Percentiles rank a stretch among this genome's conserved stretches.
Conservation (phyloP, 2,329 filamentous ascomycete genomes). For the Ophiostoma angusticollis region DNA sequence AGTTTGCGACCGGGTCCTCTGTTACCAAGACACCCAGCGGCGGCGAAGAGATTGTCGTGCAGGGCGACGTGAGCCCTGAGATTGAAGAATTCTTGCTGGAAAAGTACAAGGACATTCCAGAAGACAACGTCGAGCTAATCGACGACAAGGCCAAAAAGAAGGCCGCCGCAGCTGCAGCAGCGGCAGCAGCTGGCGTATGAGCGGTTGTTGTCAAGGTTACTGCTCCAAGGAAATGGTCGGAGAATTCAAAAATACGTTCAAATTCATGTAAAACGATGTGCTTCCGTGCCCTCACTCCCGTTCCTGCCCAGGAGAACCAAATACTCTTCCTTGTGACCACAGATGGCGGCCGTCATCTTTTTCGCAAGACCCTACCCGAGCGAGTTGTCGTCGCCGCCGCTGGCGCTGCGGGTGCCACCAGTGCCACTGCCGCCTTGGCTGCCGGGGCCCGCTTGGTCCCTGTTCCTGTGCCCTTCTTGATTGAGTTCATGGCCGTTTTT, state of each 20-base stretch:
- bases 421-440: slow-evolving; percentile 23
- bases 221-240: too few species aligned
- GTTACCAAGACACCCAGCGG: slow-evolving; percentile 81
- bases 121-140: slow-evolving; percentile 87
- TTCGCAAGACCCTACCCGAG: slow-evolving; percentile 41
- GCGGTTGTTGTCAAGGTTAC: too few species aligned
- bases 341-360: slow-evolving; percentile 26
- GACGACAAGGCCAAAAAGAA: slow-evolving; percentile 96
- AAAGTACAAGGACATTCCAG: slow-evolving; percentile 79
- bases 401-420: slow-evolving; percentile 17
- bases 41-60: slow-evolving; percentile 92
- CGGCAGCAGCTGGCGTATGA: slow-evolving; percentile 1
- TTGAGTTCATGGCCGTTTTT: slow-evolving; percentile 40
- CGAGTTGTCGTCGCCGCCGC: slow-evolving; percentile 21
- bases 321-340: neutral
- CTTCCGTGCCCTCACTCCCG: neutral
- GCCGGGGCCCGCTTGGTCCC: slow-evolving; percentile 36
- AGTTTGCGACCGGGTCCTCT: slow-evolving; percentile 86
- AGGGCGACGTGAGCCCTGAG: slow-evolving; percentile 92
- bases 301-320: neutral
- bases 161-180: slow-evolving; percentile 15
- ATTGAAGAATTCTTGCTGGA: slow-evolving; percentile 83
- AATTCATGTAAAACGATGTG: neutral
- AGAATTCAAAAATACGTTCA: too few species aligned
- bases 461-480: slow-evolving; percentile 37